Percentiles rank a stretch among this genome's conserved stretches.
phyloP scores from a whole-genome alignment of 2,329 filamentous ascomycete genomes.

The Bipolaris cookei region DNA sequence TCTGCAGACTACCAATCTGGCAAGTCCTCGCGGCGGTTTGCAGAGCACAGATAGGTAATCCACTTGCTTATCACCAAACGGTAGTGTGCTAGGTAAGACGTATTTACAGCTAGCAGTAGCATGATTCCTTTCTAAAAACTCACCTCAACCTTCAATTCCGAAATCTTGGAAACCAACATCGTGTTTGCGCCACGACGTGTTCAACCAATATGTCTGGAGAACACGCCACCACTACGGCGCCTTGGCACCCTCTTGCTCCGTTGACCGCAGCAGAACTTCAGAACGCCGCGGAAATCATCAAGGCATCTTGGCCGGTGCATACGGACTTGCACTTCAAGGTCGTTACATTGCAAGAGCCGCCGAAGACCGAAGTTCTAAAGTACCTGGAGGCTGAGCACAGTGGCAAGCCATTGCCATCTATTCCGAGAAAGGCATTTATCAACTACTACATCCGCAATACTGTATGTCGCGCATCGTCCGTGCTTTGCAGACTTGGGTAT shows the following conservation, averaged over 20 bases:
- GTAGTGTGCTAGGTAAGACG: constrained; percentile 12
- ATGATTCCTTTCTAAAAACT: background rate
- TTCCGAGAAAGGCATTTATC: constrained; percentile 61
- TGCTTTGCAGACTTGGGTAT: background rate
- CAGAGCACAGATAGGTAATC: constrained; percentile 18
- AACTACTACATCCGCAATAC: constrained; percentile 67
- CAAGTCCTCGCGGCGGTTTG: constrained; percentile 35
- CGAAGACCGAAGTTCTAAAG: constrained; percentile 64
- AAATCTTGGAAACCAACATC: background rate
- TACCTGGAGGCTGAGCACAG: constrained; percentile 69
- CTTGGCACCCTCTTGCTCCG: constrained; percentile 65
- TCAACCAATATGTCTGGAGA: constrained; percentile 39
- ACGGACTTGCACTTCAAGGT: constrained; percentile 69
- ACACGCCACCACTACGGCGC: constrained; percentile 30
- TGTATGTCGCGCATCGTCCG: constrained; percentile 47
- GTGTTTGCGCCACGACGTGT: background rate
- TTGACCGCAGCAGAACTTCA: constrained; percentile 64
- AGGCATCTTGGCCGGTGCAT: constrained; percentile 60
- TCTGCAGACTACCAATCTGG: constrained; percentile 12
- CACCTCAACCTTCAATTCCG: background rate
- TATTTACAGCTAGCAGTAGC: background rate
- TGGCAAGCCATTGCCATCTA: constrained; percentile 58
- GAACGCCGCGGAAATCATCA: constrained; percentile 58
- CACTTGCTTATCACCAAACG: constrained; percentile 30
- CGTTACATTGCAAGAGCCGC: constrained; percentile 70